Percentiles rank a stretch among this genome's conserved stretches.
Evolutionary conservation across 805 yeast genomes (phyloP).

Genomic region (Teunomyces pallodes): DNA sequence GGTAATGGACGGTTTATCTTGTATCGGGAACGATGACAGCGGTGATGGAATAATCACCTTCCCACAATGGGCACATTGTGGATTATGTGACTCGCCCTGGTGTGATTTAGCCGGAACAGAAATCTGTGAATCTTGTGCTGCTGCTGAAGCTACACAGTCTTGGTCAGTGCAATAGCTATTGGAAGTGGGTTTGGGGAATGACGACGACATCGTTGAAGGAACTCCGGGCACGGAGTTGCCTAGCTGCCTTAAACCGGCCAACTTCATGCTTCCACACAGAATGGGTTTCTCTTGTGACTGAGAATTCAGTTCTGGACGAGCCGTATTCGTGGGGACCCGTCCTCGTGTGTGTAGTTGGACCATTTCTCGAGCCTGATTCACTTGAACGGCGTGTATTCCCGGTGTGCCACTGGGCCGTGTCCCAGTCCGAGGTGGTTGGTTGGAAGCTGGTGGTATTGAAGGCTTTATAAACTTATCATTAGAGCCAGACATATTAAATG

Average conservation of each 20-base stretch:
- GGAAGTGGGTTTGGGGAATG: constrained; percentile 3
- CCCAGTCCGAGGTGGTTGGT: background rate
- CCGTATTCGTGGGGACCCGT: constrained; percentile 20
- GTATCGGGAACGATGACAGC: constrained; percentile 57
- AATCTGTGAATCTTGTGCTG: constrained; percentile 7
- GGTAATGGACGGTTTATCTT: constrained; percentile 66
- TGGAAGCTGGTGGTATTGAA: background rate
- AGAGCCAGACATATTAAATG: background rate
- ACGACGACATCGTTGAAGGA: constrained; percentile 11
- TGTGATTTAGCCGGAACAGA: constrained; percentile 46
- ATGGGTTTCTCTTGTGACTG: background rate
- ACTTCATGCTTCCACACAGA: constrained; percentile 1
- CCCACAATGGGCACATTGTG: constrained; percentile 64
- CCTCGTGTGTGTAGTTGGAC: constrained; percentile 48
- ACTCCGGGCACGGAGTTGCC: constrained; percentile 17
- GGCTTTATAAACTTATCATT: constrained; percentile 1
- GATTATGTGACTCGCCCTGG: constrained; percentile 35
- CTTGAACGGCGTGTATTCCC: constrained; percentile 55
- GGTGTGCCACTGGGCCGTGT: constrained; percentile 2
- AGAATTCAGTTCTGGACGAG: background rate
- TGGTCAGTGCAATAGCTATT: background rate
- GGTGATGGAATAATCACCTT: constrained; percentile 78
- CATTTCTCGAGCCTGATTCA: constrained; percentile 64
- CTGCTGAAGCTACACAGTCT: background rate
- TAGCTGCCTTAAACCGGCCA: background rate